Base-by-base conservation (phyloP, 2,329 filamentous ascomycete genomes). In the Stachybotrys elegans region DNA sequence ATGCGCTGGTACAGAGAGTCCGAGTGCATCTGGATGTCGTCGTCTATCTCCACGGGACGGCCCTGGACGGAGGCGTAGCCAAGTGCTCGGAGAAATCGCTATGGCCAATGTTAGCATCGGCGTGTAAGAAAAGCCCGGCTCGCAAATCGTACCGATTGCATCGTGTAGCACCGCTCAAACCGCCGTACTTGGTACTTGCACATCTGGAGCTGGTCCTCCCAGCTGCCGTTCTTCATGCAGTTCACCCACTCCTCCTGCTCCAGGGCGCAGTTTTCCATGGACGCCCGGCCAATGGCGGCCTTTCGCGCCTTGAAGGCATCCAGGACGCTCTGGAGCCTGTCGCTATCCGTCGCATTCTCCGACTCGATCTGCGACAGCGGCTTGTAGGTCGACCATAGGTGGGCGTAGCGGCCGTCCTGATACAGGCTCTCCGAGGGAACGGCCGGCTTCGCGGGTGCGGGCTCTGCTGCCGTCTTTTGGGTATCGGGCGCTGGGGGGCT, bases 21-120 rank as follows among this genome's bases (percentile, higher is more conserved):
- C 47, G 92, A 92, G 63, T 96, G 91, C 84, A 97, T 88, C 67
- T 97, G 93, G 49, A 98, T 89, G 54, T 85, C 80, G 62, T 96
- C 91, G 56, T 95, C 87, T 42, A 87, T 76, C 22, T 83, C 76
- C 1, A 75, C 69, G 8, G 83, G 71, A 19, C 83, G 78, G 36
- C 85, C 78, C 49, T 79, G 71, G 21, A 79, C 80, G 7, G 81
- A 79, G 25, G 94, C 77, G 61, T 96, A 97, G 5, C 93, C 93
- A 16, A 98, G 69, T 2, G 91, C 90, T 65, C 92, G 90, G 22
- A 98, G 70, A 55, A 98, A 91, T 63, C 92, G 86, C 79, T 90
- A 50, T 17, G 35, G n/a, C n/a, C n/a, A n/a, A n/a, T n/a, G n/a
- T n/a, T n/a, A n/a, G n/a, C n/a, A n/a, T n/a, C n/a, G n/a, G n/a